Conservation (phyloP, 805 yeast genomes). For the Ascoidea tarda region DNA sequence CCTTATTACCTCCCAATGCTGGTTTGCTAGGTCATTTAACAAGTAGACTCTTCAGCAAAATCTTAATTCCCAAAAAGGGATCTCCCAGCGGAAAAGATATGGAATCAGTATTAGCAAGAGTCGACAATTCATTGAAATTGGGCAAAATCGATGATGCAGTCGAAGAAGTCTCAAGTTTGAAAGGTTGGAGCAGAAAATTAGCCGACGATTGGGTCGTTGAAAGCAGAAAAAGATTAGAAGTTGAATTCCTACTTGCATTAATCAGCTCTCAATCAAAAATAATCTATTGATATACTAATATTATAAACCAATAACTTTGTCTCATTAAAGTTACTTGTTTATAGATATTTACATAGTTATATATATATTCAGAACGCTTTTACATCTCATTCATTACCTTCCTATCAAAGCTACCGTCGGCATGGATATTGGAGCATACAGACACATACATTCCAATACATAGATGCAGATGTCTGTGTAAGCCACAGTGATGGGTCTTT, state of each 20-base stretch:
- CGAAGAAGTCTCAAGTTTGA: constrained; percentile 77
- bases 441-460: too few species aligned
- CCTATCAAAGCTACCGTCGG: too few species aligned
- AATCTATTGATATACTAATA: constrained; percentile 15
- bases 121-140: constrained; percentile 56
- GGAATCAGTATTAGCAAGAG: constrained; percentile 80
- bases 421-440: too few species aligned
- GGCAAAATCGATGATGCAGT: constrained; percentile 81
- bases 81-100: constrained; percentile 70
- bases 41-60: constrained; percentile 60
- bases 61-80: constrained; percentile 70
- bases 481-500: too few species aligned
- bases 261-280: constrained; percentile 53
- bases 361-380: too few species aligned
- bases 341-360: too few species aligned
- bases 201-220: constrained; percentile 88
- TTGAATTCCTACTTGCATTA: constrained; percentile 62
- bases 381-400: too few species aligned
- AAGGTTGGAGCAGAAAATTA: constrained; percentile 86
- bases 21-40: constrained; percentile 88
- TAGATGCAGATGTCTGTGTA: too few species aligned
- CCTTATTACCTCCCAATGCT: constrained; percentile 87
- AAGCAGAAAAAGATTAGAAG: constrained; percentile 80
- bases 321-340: too few species aligned
- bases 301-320: too few species aligned